phyloP scores from a whole-genome alignment of 345 rosid species.

The Sonneratia alba region DNA sequence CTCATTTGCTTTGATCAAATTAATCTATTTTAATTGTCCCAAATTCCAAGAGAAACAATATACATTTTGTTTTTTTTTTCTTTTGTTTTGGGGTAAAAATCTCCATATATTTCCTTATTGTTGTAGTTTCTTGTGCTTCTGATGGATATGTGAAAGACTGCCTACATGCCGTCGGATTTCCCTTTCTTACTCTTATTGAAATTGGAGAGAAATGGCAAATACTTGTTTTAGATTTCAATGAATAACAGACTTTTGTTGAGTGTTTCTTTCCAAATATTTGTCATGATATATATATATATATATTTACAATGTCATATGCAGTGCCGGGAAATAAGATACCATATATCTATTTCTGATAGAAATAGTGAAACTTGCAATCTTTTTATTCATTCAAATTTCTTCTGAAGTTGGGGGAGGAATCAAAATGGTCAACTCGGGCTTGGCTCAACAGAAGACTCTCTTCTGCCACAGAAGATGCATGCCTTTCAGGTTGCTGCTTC shows the following conservation, averaged over 20 bases:
- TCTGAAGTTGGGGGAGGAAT: conserved; percentile 92
- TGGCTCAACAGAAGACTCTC: conserved; percentile 77
- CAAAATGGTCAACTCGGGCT: conserved; percentile 99
- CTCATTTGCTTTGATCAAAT: background rate
- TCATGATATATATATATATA: too few species aligned
- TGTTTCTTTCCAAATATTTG: background rate
- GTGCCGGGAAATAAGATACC: background rate
- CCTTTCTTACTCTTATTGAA: too few species aligned
- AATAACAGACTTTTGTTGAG: background rate
- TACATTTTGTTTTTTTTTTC: background rate
- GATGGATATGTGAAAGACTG: background rate
- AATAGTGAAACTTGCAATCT: background rate
- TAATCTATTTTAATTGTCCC: background rate
- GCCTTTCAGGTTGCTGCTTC: conserved; percentile 62
- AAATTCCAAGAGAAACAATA: background rate
- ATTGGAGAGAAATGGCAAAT: too few species aligned
- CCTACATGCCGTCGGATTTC: background rate
- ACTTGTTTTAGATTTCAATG: background rate
- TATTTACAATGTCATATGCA: background rate
- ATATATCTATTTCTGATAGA: background rate
- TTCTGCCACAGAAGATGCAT: conserved; percentile 75
- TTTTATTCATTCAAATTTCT: conserved; percentile 5
- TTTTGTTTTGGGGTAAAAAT: background rate
- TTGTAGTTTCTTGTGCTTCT: too few species aligned
- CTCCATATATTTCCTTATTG: background rate